phyloP scores from a whole-genome alignment of 805 yeast genomes.

The Candida sphagnicola region DNA sequence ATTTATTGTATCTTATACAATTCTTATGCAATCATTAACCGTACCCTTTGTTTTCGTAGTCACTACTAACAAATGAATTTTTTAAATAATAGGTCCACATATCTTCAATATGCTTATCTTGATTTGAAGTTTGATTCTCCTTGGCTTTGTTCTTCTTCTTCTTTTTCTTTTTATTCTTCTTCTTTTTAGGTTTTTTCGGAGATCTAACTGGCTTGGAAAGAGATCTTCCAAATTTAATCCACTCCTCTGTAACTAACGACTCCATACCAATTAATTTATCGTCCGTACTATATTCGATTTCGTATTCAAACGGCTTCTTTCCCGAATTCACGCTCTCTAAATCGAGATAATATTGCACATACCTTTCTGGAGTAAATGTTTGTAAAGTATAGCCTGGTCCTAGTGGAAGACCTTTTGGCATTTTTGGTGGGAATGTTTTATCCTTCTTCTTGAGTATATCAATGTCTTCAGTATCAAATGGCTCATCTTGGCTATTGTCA shows the following conservation, averaged over 20 bases:
- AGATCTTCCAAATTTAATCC: conserved; percentile 54
- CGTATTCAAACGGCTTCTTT: conserved; percentile 47
- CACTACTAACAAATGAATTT: conserved; percentile 61
- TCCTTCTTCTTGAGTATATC: conserved; percentile 33
- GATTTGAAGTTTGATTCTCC: conserved; percentile 9
- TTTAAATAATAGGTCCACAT: conserved; percentile 56
- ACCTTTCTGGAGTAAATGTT: conserved; percentile 66
- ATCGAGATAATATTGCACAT: conserved; percentile 73
- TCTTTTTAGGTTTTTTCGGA: conserved; percentile 5
- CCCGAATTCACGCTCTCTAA: conserved; percentile 45
- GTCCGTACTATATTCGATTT: conserved; percentile 68
- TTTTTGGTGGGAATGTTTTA: conserved; percentile 57
- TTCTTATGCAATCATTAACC: conserved; percentile 20
- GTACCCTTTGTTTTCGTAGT: conserved; percentile 52
- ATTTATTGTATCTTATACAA: no score
- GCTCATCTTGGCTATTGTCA: conserved; percentile 14
- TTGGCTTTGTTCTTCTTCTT: conserved; percentile 21
- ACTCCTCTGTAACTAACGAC: conserved; percentile 55
- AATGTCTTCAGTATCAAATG: neutral
- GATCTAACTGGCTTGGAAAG: conserved; percentile 42
- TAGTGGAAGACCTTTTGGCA: conserved; percentile 48
- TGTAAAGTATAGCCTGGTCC: conserved; percentile 81
- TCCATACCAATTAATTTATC: conserved; percentile 54
- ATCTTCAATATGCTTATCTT: conserved; percentile 20
- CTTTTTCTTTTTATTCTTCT: conserved; percentile 7